Percentiles rank a stretch among this genome's conserved stretches.
phyloP scores from a whole-genome alignment of 2,329 filamentous ascomycete species.

The Eurotiales sp. region DNA sequence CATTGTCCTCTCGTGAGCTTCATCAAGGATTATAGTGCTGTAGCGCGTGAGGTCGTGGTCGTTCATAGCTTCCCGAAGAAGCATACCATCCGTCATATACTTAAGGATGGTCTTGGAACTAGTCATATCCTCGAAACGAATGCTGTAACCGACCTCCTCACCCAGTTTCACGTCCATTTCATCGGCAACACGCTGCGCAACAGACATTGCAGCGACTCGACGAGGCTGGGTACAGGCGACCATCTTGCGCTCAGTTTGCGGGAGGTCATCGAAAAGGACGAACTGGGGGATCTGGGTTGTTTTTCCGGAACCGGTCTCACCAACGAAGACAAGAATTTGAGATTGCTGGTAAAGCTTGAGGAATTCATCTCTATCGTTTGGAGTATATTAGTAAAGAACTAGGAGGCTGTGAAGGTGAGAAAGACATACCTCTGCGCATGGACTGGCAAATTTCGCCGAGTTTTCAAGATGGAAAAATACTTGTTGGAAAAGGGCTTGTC shows the following conservation, averaged over 20 bases:
- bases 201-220: constrained; percentile 97
- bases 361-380: constrained; percentile 85
- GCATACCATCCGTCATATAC: constrained; percentile 99
- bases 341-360: constrained; percentile 86
- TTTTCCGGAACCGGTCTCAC: constrained; percentile 98
- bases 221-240: constrained; percentile 96
- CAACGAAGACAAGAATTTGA: constrained; percentile 96
- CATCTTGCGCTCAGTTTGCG: constrained; percentile 79
- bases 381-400: too few relatives aligned
- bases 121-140: constrained; percentile 96
- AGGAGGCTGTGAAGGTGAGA: too few relatives aligned
- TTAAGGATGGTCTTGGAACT: constrained; percentile 86
- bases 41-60: constrained; percentile 89
- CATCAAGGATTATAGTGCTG: constrained; percentile 96
- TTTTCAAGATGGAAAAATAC: constrained; percentile 87
- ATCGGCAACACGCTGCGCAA: constrained; percentile 94
- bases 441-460: constrained; percentile 80
- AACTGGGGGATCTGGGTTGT: constrained; percentile 99
- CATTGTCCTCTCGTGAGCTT: constrained; percentile 95
- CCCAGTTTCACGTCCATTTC: constrained; percentile 93
- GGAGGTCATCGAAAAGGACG: constrained; percentile 93
- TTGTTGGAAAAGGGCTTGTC: constrained; percentile 69
- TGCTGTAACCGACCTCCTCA: constrained; percentile 96
- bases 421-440: constrained; percentile 82
- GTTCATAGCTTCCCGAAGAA: constrained; percentile 93